phyloP scores from a whole-genome alignment of 805 yeast genomes.

The Suhomyces emberorum region DNA sequence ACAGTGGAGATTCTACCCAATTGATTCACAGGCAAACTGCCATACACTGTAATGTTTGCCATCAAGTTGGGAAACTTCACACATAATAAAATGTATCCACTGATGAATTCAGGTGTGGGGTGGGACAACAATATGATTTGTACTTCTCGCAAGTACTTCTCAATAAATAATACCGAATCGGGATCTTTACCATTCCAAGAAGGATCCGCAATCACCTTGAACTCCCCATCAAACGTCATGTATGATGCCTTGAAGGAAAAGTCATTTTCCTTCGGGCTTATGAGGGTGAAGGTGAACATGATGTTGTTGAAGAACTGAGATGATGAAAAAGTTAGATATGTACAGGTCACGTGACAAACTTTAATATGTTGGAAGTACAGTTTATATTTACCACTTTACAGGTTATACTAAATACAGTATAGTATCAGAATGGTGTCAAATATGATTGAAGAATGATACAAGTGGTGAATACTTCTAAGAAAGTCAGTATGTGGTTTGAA shows the following conservation, averaged over 20 bases:
- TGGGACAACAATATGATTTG: constrained; percentile 83
- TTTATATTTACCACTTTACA: too few relatives aligned
- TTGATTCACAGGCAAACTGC: constrained; percentile 87
- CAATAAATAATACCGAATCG: constrained; percentile 32
- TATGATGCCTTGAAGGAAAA: constrained; percentile 45
- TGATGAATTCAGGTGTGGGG: constrained; percentile 72
- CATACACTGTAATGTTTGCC: constrained; percentile 69
- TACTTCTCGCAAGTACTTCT: constrained; percentile 38
- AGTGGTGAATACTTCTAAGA: too few relatives aligned
- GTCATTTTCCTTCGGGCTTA: constrained; percentile 26
- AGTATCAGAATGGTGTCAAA: too few relatives aligned
- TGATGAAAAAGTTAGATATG: background rate
- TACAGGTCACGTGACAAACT: background rate
- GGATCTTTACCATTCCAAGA: constrained; percentile 61
- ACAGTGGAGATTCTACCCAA: constrained; percentile 81
- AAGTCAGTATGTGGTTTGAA: too few relatives aligned
- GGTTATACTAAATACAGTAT: too few relatives aligned
- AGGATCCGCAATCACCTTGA: constrained; percentile 65
- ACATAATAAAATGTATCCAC: constrained; percentile 73
- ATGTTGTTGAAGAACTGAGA: background rate
- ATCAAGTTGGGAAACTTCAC: constrained; percentile 51
- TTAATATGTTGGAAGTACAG: too few relatives aligned
- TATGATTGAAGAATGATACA: too few relatives aligned
- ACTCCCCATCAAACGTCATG: constrained; percentile 52
- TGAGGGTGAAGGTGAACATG: constrained; percentile 38